Evolutionary conservation across 345 rosid genomes (phyloP).

Genomic region (Combretum micranthum): DNA sequence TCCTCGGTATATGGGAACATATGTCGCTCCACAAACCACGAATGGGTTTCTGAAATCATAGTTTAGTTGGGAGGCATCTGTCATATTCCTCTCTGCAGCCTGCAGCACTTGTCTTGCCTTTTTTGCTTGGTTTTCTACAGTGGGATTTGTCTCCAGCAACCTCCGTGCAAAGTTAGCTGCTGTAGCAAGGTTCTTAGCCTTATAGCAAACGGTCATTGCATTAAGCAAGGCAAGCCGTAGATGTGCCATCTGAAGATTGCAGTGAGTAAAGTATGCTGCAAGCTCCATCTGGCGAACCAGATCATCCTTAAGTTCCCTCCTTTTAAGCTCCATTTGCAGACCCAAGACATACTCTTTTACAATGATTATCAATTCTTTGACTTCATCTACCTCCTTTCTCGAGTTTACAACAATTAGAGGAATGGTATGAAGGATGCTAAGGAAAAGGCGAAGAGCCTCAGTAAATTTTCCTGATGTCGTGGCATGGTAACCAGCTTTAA

Average conservation of each 20-base stretch:
- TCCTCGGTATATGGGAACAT: conserved; percentile 87
- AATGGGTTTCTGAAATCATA: conserved; percentile 95
- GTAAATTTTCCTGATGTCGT: conserved; percentile 72
- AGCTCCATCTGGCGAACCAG: conserved; percentile 85
- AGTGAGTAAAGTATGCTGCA: conserved; percentile 97
- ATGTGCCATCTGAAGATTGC: conserved; percentile 84
- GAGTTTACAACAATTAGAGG: conserved; percentile 88
- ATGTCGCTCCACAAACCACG: conserved; percentile 83
- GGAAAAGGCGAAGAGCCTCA: conserved; percentile 71
- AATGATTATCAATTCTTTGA: conserved; percentile 67
- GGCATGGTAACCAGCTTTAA: conserved; percentile 84
- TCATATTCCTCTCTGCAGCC: conserved; percentile 78
- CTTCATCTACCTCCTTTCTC: conserved; percentile 97
- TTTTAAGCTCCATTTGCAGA: conserved; percentile 72
- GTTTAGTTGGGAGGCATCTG: conserved; percentile 54
- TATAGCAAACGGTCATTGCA: conserved; percentile 79
- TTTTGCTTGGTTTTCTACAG: conserved; percentile 66
- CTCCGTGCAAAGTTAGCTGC: conserved; percentile 81
- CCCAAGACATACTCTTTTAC: conserved; percentile 86
- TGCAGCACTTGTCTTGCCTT: conserved; percentile 74
- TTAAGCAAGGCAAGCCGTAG: conserved; percentile 63
- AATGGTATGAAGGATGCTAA: conserved; percentile 80
- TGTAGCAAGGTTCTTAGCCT: conserved; percentile 67
- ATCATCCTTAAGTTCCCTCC: conserved; percentile 70
- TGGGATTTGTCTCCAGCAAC: conserved; percentile 73